These are phyloP conservation scores for Dothidotthia symphoricarpi DNA, from an alignment of 2,329 filamentous ascomycete species.

Conservation along the genomic window DNA sequence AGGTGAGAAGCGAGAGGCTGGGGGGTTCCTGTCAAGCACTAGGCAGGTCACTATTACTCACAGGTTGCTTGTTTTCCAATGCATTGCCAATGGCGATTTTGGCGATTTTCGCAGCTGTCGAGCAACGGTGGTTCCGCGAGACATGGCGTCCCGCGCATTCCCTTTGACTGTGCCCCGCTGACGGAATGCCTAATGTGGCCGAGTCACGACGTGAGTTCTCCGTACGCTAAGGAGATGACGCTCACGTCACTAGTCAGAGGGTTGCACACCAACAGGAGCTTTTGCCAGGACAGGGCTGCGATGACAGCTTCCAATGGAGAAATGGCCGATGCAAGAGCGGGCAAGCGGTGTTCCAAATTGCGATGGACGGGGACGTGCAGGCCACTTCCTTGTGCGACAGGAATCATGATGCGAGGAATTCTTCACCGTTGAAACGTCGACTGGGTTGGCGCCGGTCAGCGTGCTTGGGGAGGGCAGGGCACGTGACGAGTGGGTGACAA, in stretches of 20 bases:
- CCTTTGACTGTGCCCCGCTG: constrained; percentile 23
- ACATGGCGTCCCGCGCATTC: constrained; percentile 15
- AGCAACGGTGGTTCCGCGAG: constrained; percentile 19
- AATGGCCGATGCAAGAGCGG: constrained; percentile 30
- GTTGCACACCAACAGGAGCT: constrained; percentile 26
- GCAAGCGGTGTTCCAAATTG: constrained; percentile 36
- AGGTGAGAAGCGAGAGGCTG: constrained; percentile 17
- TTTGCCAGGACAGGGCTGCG: constrained; percentile 13
- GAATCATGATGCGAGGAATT: constrained; percentile 24
- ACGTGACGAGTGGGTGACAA: constrained; percentile 3
- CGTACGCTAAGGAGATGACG: constrained; percentile 14
- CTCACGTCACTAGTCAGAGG: constrained; percentile 26
- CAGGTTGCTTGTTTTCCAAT: constrained; percentile 2
- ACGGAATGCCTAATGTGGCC: constrained; percentile 29
- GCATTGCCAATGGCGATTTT: too few relatives aligned
- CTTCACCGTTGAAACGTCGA: constrained; percentile 2
- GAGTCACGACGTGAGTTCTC: constrained; percentile 25
- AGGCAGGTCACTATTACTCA: constrained; percentile 22
- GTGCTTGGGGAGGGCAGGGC: constrained; percentile 2
- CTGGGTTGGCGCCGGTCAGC: constrained; percentile 2
- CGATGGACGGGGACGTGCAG: constrained; percentile 15
- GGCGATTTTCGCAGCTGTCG: too few relatives aligned
- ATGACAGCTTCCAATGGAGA: constrained; percentile 15
- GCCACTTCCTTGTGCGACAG: constrained; percentile 19
- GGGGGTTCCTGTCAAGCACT: constrained; percentile 6